Base-by-base conservation (phyloP, 1,284 basidiomycete genomes). In the Butyriboletus appendiculatus region DNA sequence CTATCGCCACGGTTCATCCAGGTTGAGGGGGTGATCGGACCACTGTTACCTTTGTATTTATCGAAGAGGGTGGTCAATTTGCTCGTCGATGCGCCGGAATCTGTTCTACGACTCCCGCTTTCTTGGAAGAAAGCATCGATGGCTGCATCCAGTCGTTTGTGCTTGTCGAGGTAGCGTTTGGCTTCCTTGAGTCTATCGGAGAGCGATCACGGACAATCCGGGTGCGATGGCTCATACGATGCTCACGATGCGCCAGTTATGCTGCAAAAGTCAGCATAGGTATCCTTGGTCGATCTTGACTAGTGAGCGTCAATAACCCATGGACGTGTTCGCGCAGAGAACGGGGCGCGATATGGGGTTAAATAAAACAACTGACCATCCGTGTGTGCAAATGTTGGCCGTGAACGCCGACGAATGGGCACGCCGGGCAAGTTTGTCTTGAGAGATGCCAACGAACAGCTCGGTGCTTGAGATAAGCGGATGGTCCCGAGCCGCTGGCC, bases 51-150 rank as follows among this genome's bases (percentile, higher is more conserved):
- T 75, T 89, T 90, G 73, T 93, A 96, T 55, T 78, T 77, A 53
- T 93, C 85, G 64, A 94, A 96, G 7, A 94, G 67, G 14, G 76
- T 65, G 45, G 73, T 79, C 30, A 96, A 73, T 63, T 84, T 84
- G 70, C 74, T 79, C 37, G 80, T 79, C 4, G 84, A 85, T 2
- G 67, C 67, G 5, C 62, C 53, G 11, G 63, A 35, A 5, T 67
- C 56, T 48, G 60, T 30, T 59, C 67, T 67, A 50, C 66, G 64
- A 45, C 54, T 39, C 3, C 64, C 60, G 41, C 49, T 33, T 48
- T 87, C 79, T 59, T 76, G 82, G 73, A 82, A 93, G 69, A 79
- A 94, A 0, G 86, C 84, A 70, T 94, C 87, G 40, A 93, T 75
- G 11, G 93, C 92, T 11, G 77, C 72, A 49, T 94, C 92, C 42